Evolutionary conservation across 2,329 filamentous ascomycete genomes (phyloP), one percentile per base, ranked within the genome.

Genomic region (Hypoxylon sp.): DNA sequence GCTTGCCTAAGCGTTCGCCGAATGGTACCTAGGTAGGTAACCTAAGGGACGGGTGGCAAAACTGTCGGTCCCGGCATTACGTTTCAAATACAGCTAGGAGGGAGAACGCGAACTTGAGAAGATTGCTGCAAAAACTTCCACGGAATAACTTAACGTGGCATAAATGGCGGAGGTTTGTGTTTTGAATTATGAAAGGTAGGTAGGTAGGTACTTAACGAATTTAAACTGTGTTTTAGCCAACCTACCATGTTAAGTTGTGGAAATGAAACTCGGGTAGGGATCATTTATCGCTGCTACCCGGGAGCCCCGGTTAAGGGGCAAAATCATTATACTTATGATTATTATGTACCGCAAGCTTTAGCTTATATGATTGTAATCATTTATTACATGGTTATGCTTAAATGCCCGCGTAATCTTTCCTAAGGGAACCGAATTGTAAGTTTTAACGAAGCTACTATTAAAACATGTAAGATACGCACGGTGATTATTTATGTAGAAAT

Each of bases 301-400:
- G 58, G 52, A 66, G 30, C 46, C 52, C 46, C 23, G 46, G 57
- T 32, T 58, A 30, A 60, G 63, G 63, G 63, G 63, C 14, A 13
- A 41, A 21, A 25, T 53, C 13, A 25, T 13, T n/a, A 25, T 14
- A 49, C 25, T 28, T 30, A 9, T n/a, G 11, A 9, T 10, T 19
- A 43, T 6, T 19, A 19, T 19, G 38, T 43, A 43, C 9, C 10
- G 10, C 17, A 43, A 19, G 19, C 17, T 17, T 43, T 5, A 43
- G 38, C 30, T 38, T 28, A n/a, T 19, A 36, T 30, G 28, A 17
- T 4, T 36, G 41, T 41, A 17, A 3, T 46, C 28, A 28, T 41
- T 55, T 43, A 43, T 43, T 43, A 43, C 17, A 43, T 21, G 17
- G 38, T 11, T 21, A 7, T 21, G 17, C 38, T 43, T 19, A 43